Conservation (phyloP, 139 green algal genomes). For the Chlorokybus atmophyticus region DNA sequence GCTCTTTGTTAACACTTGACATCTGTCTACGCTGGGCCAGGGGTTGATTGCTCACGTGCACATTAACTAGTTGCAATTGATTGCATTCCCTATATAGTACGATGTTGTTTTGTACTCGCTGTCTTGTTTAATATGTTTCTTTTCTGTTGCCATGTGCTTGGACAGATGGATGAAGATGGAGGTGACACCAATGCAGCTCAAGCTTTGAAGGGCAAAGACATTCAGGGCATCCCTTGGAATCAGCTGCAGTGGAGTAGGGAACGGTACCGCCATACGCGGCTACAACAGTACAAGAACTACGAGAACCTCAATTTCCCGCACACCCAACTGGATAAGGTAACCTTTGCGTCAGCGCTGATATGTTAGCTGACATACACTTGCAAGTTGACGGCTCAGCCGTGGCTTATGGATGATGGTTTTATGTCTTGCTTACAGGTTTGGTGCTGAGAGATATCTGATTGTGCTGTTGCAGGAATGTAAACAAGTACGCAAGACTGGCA, state of each 20-base stretch:
- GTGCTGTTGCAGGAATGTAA: too few species aligned
- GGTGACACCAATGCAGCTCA: slow-evolving; percentile 22
- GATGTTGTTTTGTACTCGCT: too few species aligned
- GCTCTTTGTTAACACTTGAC: too few species aligned
- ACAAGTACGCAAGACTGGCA: neutral
- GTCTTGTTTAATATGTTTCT: too few species aligned
- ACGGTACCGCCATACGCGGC: slow-evolving; percentile 44
- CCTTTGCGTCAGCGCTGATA: neutral
- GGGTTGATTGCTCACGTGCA: too few species aligned
- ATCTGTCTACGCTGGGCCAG: too few species aligned
- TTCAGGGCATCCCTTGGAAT: slow-evolving; percentile 70
- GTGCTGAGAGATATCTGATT: too few species aligned
- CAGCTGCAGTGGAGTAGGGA: slow-evolving; percentile 55
- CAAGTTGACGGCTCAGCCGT: too few species aligned
- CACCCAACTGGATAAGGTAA: slow-evolving; percentile 32
- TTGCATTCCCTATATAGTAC: too few species aligned
- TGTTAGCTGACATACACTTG: neutral
- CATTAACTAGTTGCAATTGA: too few species aligned
- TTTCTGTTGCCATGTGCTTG: neutral
- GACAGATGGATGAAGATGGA: neutral
- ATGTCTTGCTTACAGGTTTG: too few species aligned
- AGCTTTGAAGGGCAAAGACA: slow-evolving; percentile 19
- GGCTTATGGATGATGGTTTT: too few species aligned
- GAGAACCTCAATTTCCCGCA: slow-evolving; percentile 45
- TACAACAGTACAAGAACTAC: slow-evolving; percentile 73